Evolutionary conservation across 2,329 filamentous ascomycete species (phyloP), one percentile per base, ranked within the genome.

Genomic region (Fusarium cicatricum): DNA sequence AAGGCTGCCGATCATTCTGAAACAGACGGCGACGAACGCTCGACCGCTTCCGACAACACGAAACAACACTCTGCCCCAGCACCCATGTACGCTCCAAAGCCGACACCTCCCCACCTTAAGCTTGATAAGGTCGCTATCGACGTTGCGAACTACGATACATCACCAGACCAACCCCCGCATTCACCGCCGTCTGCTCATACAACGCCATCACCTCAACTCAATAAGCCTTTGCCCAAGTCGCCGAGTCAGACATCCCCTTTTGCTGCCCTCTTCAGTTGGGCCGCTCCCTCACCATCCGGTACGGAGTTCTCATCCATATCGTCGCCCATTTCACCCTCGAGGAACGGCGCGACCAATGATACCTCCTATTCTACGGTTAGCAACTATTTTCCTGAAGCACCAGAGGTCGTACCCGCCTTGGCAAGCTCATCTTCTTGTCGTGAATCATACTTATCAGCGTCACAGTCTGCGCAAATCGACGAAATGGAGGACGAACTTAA

Each of bases 401-500:
- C 69, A 55, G 77, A 77, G 70, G 76, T 61, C 75, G 79, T 74
- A 26, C 38, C 34, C 11, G 48, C 17, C 41, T 43, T 44, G 38
- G 75, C 76, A 41, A 79, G 76, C 66, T 75, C 79, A 14, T 74
- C 81, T 53, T 77, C 76, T 49, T 84, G 83, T 67, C 75, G 74
- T 65, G 81, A 85, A 75, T 75, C 78, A 52, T 81, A 82, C 64
- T 69, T 84, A 58, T 79, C 79, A 58, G 82, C 58, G 45, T 32
- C 80, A 69, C 79, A 82, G 60, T 74, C 78, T 63, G 68, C 72
- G 60, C 76, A 92, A 74, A 84, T 96, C 69, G 87, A 92, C 73
- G 92, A 96, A 73, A 88, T 99, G 80, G 95, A 99, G 80, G 90
- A 92, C 73, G 95, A 99, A 80, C 77, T 99, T 65, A 91, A 91